These are phyloP conservation scores for Colletotrichum magnum DNA, from an alignment of 2,329 filamentous ascomycete species.

Conservation along the genomic window DNA sequence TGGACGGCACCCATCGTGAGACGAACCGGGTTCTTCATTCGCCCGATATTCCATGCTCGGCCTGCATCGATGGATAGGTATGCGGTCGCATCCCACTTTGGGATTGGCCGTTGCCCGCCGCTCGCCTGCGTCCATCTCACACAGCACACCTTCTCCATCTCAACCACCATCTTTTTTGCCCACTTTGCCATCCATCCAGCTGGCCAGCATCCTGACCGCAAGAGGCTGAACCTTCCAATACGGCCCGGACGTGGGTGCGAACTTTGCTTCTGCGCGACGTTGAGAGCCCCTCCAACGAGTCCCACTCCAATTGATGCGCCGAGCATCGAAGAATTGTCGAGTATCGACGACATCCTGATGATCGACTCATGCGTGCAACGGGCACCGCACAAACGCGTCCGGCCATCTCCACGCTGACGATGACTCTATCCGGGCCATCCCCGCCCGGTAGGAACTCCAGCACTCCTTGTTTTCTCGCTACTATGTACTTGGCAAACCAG, in stretches of 20 bases:
- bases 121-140: constrained; percentile 10
- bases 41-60: constrained; percentile 30
- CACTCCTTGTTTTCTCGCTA: not conserved
- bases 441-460: not conserved
- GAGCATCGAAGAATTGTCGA: too few species aligned
- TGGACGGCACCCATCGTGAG: constrained; percentile 30
- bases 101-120: constrained; percentile 19
- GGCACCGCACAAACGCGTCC: not conserved
- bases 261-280: not conserved
- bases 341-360: too few species aligned
- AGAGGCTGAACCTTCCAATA: constrained; percentile 15
- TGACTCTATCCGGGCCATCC: not conserved
- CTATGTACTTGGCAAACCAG: constrained; percentile 29
- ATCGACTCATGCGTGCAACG: not conserved
- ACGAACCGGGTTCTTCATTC: constrained; percentile 36
- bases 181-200: not conserved
- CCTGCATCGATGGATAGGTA: constrained; percentile 22
- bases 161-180: not conserved
- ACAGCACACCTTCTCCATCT: not conserved
- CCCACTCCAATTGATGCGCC: not conserved
- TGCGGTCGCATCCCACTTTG: constrained; percentile 25
- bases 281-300: not conserved
- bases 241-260: not conserved
- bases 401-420: not conserved
- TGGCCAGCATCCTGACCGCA: constrained; percentile 11